These are phyloP conservation scores for Coemansia sp. DNA, from an alignment of 192 early-diverging fungal species.

Conservation along the genomic window DNA sequence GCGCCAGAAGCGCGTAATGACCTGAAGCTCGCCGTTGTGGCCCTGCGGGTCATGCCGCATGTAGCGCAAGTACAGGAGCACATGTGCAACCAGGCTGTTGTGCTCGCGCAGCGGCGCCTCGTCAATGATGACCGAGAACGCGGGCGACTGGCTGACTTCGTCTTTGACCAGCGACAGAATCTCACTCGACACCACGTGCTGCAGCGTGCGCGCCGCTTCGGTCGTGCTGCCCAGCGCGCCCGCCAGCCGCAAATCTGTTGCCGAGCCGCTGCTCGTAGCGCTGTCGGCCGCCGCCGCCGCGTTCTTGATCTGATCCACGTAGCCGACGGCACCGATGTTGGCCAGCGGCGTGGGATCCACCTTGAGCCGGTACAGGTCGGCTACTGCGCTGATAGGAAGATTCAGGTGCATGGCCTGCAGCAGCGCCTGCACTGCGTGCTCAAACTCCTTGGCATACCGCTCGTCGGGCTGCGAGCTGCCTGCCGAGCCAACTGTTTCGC, in stretches of 20 bases:
- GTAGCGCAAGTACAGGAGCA: slow-evolving; percentile 45
- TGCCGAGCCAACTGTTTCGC: slow-evolving; percentile 5
- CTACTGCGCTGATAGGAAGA: slow-evolving; percentile 41
- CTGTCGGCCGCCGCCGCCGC: neutral
- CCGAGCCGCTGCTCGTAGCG: neutral
- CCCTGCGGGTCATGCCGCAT: slow-evolving; percentile 31
- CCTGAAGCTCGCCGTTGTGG: slow-evolving; percentile 31
- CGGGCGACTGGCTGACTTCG: slow-evolving; percentile 52
- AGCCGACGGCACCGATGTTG: slow-evolving; percentile 27
- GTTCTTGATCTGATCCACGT: slow-evolving; percentile 7
- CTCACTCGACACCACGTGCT: slow-evolving; percentile 53
- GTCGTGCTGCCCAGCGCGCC: slow-evolving; percentile 22
- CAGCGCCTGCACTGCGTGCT: slow-evolving; percentile 44
- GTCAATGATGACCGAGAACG: slow-evolving; percentile 50
- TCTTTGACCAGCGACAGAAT: slow-evolving; percentile 49
- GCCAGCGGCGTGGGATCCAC: slow-evolving; percentile 25
- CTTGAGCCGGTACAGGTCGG: slow-evolving; percentile 40
- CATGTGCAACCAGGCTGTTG: slow-evolving; percentile 51
- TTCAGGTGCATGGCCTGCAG: slow-evolving; percentile 50
- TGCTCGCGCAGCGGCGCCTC: slow-evolving; percentile 50
- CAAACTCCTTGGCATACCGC: slow-evolving; percentile 37
- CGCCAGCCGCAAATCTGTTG: slow-evolving; percentile 27
- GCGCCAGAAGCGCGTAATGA: slow-evolving; percentile 50
- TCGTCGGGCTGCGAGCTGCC: slow-evolving; percentile 24
- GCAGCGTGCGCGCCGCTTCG: slow-evolving; percentile 37